These are phyloP conservation scores for Aspergillus latus DNA, from an alignment of 2,329 filamentous ascomycete genomes.

Conservation along the genomic window DNA sequence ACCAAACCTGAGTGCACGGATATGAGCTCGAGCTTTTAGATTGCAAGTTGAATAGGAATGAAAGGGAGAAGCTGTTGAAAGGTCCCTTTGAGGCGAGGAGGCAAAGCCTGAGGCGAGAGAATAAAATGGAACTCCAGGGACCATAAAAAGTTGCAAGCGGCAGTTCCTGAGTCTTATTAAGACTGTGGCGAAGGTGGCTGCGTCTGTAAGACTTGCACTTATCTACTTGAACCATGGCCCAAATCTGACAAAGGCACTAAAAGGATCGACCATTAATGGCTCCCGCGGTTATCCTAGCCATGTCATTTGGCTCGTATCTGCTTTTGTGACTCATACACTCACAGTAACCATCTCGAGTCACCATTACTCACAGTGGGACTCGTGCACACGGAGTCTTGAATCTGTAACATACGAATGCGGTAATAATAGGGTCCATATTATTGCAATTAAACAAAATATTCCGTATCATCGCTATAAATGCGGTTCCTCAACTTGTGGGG, in stretches of 20 bases:
- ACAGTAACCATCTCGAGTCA: conserved; percentile 10
- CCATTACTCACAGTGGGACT: conserved; percentile 18
- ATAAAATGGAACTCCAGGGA: conserved; percentile 1
- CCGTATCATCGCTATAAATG: conserved; percentile 17
- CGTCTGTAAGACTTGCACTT: not conserved
- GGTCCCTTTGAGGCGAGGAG: not conserved
- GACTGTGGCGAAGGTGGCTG: conserved; percentile 14
- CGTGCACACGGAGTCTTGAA: not conserved
- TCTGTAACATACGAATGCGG: not conserved
- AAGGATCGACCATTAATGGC: not conserved
- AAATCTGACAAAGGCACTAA: not conserved
- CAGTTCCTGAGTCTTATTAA: conserved; percentile 4
- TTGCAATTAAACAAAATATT: not conserved
- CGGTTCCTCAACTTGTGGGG: conserved; percentile 7
- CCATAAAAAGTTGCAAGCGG: conserved; percentile 9
- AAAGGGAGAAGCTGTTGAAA: not conserved
- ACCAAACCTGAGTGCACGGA: not conserved
- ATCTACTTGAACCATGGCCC: not conserved
- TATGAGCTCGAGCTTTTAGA: not conserved
- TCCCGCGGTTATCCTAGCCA: not conserved
- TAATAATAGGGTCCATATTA: not conserved
- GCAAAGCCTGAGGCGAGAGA: conserved; percentile 5
- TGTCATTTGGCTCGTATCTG: not conserved
- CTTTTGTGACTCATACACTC: conserved; percentile 7
- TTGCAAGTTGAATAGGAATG: not conserved